Evolutionary conservation across 495 filamentous ascomycete species (phyloP).

Genomic region (Cercophora scortea): DNA sequence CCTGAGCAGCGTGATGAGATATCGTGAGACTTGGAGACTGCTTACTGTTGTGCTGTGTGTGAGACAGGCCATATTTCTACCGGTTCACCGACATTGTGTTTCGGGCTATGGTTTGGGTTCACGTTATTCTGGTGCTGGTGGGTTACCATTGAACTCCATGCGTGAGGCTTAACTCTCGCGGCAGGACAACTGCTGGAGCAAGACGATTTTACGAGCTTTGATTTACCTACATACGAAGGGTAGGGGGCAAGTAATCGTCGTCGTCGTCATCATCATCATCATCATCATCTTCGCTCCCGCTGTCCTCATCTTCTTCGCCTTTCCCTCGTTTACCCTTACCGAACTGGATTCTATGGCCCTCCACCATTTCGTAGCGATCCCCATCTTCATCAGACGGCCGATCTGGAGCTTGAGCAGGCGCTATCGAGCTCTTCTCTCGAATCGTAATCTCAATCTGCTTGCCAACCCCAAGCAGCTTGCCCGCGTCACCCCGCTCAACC

Average conservation of each 20-base stretch:
- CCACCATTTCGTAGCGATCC: slow-evolving; percentile 34
- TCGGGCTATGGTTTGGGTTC: too few relatives aligned
- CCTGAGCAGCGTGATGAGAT: too few relatives aligned
- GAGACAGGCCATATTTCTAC: too few relatives aligned
- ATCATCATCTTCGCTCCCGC: slow-evolving; percentile 1
- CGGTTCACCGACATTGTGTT: too few relatives aligned
- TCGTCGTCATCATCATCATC: slow-evolving; percentile 10
- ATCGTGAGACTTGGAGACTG: too few relatives aligned
- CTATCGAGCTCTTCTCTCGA: slow-evolving; percentile 34
- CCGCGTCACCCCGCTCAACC: slow-evolving; percentile 44
- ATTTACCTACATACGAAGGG: slow-evolving; percentile 2
- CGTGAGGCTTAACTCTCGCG: too few relatives aligned
- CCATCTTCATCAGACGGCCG: slow-evolving; percentile 1
- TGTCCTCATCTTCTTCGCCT: slow-evolving; percentile 8
- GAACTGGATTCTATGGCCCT: slow-evolving; percentile 39
- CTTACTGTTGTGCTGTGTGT: too few relatives aligned
- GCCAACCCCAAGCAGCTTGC: neutral
- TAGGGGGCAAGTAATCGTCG: slow-evolving; percentile 9
- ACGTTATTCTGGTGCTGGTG: too few relatives aligned
- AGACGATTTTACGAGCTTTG: neutral
- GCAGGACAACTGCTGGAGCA: neutral
- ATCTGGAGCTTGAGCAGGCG: slow-evolving; percentile 24
- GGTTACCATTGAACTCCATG: too few relatives aligned
- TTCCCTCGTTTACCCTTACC: slow-evolving; percentile 6
- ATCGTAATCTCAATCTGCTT: slow-evolving; percentile 32